phyloP scores from a whole-genome alignment of 345 rosid genomes.

The Isatis tinctoria region DNA sequence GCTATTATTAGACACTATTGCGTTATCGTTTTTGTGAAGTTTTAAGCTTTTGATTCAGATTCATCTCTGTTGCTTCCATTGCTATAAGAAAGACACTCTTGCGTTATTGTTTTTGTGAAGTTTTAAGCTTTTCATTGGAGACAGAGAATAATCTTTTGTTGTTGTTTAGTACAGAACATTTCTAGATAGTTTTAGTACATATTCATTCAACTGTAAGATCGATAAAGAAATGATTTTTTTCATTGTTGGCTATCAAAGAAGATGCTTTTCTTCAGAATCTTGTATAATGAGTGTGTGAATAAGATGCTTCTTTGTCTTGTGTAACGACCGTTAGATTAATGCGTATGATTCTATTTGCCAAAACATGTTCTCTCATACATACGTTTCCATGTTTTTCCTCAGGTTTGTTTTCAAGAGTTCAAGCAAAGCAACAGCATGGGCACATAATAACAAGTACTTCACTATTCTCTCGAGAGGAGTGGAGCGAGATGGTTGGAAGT shows the following conservation, averaged over 20 bases:
- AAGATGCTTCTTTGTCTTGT: not conserved
- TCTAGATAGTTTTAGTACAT: not conserved
- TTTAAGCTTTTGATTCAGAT: not conserved
- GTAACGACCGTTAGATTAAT: not conserved
- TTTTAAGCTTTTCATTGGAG: not conserved
- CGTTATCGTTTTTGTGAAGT: not conserved
- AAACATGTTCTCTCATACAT: not conserved
- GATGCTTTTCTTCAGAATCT: not conserved
- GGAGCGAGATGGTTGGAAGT: slow-evolving; percentile 90
- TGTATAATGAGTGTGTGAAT: not conserved
- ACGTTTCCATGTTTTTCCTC: slow-evolving; percentile 20
- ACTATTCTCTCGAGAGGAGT: slow-evolving; percentile 73
- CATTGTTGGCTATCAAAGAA: not conserved
- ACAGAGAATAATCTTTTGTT: not conserved
- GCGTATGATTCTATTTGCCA: not conserved
- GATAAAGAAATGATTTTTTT: not conserved
- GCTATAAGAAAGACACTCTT: too few species aligned
- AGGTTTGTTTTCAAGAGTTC: slow-evolving; percentile 78
- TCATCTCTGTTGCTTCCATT: not conserved
- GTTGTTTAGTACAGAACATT: not conserved
- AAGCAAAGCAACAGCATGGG: slow-evolving; percentile 64
- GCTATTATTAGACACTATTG: not conserved
- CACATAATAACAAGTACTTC: slow-evolving; percentile 64
- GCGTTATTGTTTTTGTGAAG: not conserved
- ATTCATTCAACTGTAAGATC: not conserved